Conservation (phyloP, 768 basidiomycete genomes). For the Boletales sp. region DNA sequence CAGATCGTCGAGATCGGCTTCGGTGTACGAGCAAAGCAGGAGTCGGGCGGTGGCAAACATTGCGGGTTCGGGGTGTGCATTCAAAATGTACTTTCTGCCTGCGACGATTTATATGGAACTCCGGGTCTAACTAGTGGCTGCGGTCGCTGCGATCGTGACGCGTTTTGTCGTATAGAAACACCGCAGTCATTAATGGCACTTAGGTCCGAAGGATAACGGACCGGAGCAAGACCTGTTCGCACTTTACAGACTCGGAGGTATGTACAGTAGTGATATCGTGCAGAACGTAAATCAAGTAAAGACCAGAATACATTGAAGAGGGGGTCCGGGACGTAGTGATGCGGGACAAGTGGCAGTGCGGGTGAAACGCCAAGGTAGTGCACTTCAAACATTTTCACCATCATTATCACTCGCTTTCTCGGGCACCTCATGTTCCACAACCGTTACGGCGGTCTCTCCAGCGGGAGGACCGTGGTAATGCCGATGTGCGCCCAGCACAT, state of each 20-base stretch:
- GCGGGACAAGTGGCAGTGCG: not conserved
- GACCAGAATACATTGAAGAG: no score
- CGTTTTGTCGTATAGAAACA: no score
- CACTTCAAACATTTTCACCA: not conserved
- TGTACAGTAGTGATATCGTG: not conserved
- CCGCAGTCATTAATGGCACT: not conserved
- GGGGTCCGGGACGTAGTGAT: not conserved
- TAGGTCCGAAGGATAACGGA: not conserved
- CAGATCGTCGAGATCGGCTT: constrained; percentile 31
- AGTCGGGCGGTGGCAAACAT: constrained; percentile 34
- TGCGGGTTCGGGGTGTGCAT: not conserved
- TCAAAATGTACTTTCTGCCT: no score
- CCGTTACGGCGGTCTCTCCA: not conserved
- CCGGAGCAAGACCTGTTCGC: not conserved
- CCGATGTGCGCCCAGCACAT: constrained; percentile 46
- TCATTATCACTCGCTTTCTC: constrained; percentile 1
- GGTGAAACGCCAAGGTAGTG: not conserved
- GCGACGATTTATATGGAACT: not conserved
- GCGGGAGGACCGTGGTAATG: constrained; percentile 53
- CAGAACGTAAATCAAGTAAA: no score
- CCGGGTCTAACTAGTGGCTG: constrained; percentile 2
- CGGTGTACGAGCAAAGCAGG: constrained; percentile 30
- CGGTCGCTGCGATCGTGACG: constrained; percentile 10
- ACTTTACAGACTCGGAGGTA: not conserved
- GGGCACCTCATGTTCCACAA: not conserved